Conservation (phyloP, 176 grass and related monocot genomes). For the Aegilops longissima region DNA sequence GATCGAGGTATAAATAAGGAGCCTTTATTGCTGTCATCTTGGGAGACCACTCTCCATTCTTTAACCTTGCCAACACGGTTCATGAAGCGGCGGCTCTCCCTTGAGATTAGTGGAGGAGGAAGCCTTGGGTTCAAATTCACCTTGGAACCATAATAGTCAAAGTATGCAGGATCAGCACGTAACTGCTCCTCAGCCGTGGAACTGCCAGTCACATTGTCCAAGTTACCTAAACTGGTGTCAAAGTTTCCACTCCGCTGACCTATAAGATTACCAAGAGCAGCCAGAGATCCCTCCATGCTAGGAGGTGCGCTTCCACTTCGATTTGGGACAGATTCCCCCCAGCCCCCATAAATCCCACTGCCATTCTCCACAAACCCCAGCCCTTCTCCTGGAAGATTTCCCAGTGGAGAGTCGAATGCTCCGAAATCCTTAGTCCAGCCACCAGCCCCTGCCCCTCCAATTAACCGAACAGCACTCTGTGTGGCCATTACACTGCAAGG, state of each 20-base stretch:
- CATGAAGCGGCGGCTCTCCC: slow-evolving; percentile 75
- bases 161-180: slow-evolving; percentile 77
- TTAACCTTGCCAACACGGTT: slow-evolving; percentile 57
- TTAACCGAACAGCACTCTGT: slow-evolving; percentile 72
- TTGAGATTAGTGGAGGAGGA: slow-evolving; percentile 79
- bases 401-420: slow-evolving; percentile 44
- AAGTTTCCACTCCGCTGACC: slow-evolving; percentile 44
- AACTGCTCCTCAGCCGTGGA: slow-evolving; percentile 69
- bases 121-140: slow-evolving; percentile 96
- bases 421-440: slow-evolving; percentile 64
- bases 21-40: slow-evolving; percentile 47
- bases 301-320: slow-evolving; percentile 93
- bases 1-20: slow-evolving; percentile 66
- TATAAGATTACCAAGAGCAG: slow-evolving; percentile 62
- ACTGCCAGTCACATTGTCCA: slow-evolving; percentile 34
- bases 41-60: slow-evolving; percentile 60
- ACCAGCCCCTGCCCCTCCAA: slow-evolving; percentile 52
- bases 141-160: slow-evolving; percentile 89
- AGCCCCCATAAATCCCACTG: slow-evolving; percentile 46
- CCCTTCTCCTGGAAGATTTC: slow-evolving; percentile 59
- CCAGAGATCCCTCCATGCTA: slow-evolving; percentile 93
- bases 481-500: slow-evolving; percentile 74
- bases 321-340: slow-evolving; percentile 66
- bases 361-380: slow-evolving; percentile 59
- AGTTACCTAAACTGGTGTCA: slow-evolving; percentile 46